Conservation (phyloP, 2,329 filamentous ascomycete species). For the Beauveria scarabaeidicola region DNA sequence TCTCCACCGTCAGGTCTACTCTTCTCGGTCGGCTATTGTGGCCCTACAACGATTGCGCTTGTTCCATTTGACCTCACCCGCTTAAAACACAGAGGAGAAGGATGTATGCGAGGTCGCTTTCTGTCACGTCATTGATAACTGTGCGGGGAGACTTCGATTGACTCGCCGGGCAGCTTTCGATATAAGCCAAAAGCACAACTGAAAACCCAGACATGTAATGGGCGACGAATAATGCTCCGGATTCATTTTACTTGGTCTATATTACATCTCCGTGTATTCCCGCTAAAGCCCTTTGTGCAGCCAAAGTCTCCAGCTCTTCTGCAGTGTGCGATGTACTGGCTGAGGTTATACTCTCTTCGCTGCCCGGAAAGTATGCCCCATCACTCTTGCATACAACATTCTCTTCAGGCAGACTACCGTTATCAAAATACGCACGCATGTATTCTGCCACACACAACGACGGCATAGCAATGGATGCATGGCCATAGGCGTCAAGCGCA, state of each 20-base stretch:
- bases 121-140: neutral
- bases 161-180: slow-evolving; percentile 3
- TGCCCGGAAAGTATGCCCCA: slow-evolving; percentile 28
- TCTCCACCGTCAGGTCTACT: too few species aligned
- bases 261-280: neutral
- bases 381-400: slow-evolving; percentile 31
- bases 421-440: slow-evolving; percentile 27
- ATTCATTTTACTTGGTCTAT: neutral
- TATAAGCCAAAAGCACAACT: neutral
- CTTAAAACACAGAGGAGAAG: neutral
- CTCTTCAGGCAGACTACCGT: slow-evolving; percentile 28
- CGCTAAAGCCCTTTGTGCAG: slow-evolving; percentile 10
- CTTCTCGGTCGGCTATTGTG: too few species aligned
- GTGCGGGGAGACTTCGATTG: neutral
- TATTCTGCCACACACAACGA: slow-evolving; percentile 29
- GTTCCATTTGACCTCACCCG: too few species aligned
- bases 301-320: slow-evolving; percentile 9
- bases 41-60: too few species aligned
- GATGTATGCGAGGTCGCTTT: neutral
- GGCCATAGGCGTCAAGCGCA: slow-evolving; percentile 34
- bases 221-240: too few species aligned
- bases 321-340: neutral
- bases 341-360: slow-evolving; percentile 12
- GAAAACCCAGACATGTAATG: neutral
- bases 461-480: slow-evolving; percentile 30